These are phyloP conservation scores for Hypoxylon sp. DNA, from an alignment of 2,329 filamentous ascomycete species.

Conservation along the genomic window DNA sequence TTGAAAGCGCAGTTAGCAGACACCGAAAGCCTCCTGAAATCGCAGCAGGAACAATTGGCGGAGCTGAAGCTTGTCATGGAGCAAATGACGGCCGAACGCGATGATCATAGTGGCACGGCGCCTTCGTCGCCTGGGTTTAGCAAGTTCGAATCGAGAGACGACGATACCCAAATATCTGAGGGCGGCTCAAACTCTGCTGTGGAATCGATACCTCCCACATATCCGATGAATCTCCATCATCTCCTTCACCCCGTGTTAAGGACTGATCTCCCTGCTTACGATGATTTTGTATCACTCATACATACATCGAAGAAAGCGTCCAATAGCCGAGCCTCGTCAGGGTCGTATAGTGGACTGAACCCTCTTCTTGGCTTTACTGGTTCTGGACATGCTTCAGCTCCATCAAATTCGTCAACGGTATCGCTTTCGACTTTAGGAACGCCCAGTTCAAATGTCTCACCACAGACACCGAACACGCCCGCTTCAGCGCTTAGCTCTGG, in stretches of 20 bases:
- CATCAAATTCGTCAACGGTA: conserved; percentile 72
- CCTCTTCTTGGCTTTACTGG: conserved; percentile 67
- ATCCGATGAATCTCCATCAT: conserved; percentile 82
- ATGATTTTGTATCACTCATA: conserved; percentile 86
- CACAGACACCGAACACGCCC: conserved; percentile 71
- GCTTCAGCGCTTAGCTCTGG: conserved; percentile 66
- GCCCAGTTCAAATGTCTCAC: conserved; percentile 66
- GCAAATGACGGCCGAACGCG: conserved; percentile 80
- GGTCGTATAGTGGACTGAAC: conserved; percentile 76
- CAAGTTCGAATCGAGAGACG: conserved; percentile 74
- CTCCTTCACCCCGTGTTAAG: conserved; percentile 87
- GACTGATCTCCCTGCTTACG: conserved; percentile 83
- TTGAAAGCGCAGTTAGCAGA: conserved; percentile 88
- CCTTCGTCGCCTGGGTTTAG: conserved; percentile 85
- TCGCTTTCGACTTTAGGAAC: conserved; percentile 67
- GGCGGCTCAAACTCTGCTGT: conserved; percentile 56
- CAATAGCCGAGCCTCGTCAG: conserved; percentile 78
- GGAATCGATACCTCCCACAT: conserved; percentile 67
- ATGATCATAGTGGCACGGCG: conserved; percentile 81
- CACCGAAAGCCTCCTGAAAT: conserved; percentile 86
- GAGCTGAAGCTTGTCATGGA: conserved; percentile 96
- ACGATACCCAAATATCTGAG: conserved; percentile 59
- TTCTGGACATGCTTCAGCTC: conserved; percentile 62
- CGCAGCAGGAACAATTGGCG: conserved; percentile 91
- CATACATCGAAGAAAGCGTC: conserved; percentile 74